phyloP scores from a whole-genome alignment of 306 rosid species.

The Rosa rugosa region DNA sequence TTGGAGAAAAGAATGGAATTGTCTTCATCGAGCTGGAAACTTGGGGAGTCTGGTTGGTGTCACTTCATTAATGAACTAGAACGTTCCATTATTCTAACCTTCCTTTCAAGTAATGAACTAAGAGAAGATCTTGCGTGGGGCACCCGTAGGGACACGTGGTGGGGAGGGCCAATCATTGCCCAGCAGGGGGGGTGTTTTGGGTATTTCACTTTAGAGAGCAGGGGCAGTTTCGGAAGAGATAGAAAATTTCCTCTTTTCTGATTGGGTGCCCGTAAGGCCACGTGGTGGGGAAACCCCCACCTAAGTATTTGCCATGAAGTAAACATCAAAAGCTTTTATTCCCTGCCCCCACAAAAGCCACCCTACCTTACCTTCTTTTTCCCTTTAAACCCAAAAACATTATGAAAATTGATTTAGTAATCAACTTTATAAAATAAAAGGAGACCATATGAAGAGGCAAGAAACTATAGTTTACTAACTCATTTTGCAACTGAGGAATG shows the following conservation, averaged over 20 bases:
- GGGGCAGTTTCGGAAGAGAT: no score
- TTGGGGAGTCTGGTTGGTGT: conserved; percentile 2
- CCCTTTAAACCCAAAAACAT: background rate
- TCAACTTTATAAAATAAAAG: conserved; percentile 20
- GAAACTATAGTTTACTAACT: background rate
- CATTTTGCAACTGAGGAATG: background rate
- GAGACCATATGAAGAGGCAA: background rate
- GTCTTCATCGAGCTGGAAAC: background rate
- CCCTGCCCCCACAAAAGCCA: conserved; percentile 21
- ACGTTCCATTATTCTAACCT: background rate
- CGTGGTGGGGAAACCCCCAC: no score
- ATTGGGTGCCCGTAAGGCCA: no score
- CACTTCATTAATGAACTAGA: background rate
- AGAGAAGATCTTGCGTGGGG: no score
- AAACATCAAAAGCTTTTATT: conserved; percentile 15
- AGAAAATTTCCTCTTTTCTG: no score
- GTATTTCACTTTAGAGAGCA: no score
- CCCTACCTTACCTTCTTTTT: conserved; percentile 20
- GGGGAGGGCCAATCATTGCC: no score
- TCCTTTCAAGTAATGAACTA: conserved; percentile 6
- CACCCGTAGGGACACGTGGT: no score
- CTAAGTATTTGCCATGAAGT: no score
- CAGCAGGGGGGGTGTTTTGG: no score
- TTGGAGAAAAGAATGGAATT: conserved; percentile 3
- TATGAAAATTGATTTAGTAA: conserved; percentile 8